Conservation (phyloP, 306 rosid species). For the Fagus crenata region DNA sequence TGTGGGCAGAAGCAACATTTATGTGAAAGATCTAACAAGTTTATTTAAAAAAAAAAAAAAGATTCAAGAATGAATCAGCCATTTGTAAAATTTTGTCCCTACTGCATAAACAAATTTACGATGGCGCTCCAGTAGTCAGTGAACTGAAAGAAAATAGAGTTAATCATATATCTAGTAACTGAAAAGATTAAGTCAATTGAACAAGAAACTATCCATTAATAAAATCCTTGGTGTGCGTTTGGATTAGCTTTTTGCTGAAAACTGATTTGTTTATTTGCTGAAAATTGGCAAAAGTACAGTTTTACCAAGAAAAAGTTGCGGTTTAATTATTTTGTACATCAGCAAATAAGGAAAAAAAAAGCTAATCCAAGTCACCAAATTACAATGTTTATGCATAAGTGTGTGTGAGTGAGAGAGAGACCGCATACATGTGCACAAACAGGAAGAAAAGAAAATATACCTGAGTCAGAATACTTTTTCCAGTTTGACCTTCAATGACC, state of each 20-base stretch:
- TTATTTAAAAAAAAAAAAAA: slow-evolving; percentile 36
- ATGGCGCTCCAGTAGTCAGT: slow-evolving; percentile 56
- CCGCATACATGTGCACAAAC: background rate
- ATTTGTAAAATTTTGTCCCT: slow-evolving; percentile 26
- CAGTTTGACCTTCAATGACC: slow-evolving; percentile 81
- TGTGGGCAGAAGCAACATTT: slow-evolving; percentile 25
- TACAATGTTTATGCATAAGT: background rate
- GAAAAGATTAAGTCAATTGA: slow-evolving; percentile 29
- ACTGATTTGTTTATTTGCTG: no score
- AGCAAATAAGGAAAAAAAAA: no score
- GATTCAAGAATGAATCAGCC: slow-evolving; percentile 39
- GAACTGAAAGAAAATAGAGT: slow-evolving; percentile 54
- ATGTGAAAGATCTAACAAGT: slow-evolving; percentile 19
- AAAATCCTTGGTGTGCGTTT: background rate
- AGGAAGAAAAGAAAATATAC: slow-evolving; percentile 35
- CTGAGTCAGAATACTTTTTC: slow-evolving; percentile 72
- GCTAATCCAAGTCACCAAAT: background rate
- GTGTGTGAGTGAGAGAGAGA: background rate
- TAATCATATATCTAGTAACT: slow-evolving; percentile 15
- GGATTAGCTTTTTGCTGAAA: no score
- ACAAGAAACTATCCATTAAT: slow-evolving; percentile 17
- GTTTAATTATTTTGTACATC: no score
- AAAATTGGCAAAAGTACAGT: no score
- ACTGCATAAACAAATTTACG: slow-evolving; percentile 52
- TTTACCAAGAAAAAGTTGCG: no score